Evolutionary conservation across 306 rosid species (phyloP).

Genomic region (Cucumis melo): DNA sequence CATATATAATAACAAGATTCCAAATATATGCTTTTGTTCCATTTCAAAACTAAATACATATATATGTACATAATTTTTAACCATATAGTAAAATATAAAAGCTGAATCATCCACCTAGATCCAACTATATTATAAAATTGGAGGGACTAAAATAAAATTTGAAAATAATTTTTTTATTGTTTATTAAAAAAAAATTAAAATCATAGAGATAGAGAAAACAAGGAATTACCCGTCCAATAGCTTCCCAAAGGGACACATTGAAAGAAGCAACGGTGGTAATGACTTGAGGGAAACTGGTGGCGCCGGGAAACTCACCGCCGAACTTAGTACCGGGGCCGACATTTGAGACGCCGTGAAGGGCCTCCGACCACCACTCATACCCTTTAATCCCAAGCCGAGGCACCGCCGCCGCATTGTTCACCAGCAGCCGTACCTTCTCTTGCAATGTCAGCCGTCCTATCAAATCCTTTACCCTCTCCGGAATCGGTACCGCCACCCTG

Average conservation of each 20-base stretch:
- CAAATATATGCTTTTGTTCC: too few relatives aligned
- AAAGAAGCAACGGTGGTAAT: constrained; percentile 92
- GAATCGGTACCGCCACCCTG: constrained; percentile 11
- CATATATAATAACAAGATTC: too few relatives aligned
- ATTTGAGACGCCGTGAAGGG: constrained; percentile 86
- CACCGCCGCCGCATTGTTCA: constrained; percentile 51
- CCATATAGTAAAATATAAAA: too few relatives aligned
- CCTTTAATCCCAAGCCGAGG: constrained; percentile 61
- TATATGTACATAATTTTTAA: too few relatives aligned
- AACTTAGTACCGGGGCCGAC: constrained; percentile 79
- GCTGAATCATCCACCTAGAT: too few relatives aligned
- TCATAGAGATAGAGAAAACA: not conserved
- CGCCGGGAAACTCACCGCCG: constrained; percentile 42
- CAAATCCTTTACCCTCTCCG: constrained; percentile 62
- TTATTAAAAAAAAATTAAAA: too few relatives aligned
- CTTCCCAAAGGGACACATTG: constrained; percentile 76
- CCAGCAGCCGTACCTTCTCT: constrained; percentile 64
- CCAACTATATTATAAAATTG: too few relatives aligned
- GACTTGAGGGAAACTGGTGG: constrained; percentile 94
- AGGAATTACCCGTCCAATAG: constrained; percentile 67
- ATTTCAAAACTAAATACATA: too few relatives aligned
- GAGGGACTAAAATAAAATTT: too few relatives aligned
- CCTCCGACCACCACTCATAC: constrained; percentile 99
- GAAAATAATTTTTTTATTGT: too few relatives aligned
- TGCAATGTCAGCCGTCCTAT: constrained; percentile 51